phyloP scores from a whole-genome alignment of 306 rosid genomes.

The Lathyrus oleraceus region DNA sequence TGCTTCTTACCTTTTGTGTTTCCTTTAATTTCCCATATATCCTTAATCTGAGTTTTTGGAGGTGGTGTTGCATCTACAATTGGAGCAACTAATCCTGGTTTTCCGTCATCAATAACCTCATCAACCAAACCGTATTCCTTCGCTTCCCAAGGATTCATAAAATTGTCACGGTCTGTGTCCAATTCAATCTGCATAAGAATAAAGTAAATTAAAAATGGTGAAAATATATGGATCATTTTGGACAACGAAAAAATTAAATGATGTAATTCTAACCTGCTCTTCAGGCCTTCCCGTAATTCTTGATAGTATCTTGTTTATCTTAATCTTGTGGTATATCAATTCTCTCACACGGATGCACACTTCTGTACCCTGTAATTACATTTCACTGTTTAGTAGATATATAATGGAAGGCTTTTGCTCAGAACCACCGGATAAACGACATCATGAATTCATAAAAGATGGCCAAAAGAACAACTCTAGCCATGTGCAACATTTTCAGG shows the following conservation, averaged over 20 bases:
- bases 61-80: slow-evolving; percentile 68
- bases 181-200: slow-evolving; percentile 59
- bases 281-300: slow-evolving; percentile 75
- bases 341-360: slow-evolving; percentile 78
- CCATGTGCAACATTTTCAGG: not conserved
- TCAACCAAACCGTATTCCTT: slow-evolving; percentile 88
- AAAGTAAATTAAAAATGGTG: not conserved
- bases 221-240: not conserved
- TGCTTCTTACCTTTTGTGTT: slow-evolving; percentile 58
- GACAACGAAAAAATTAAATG: not conserved
- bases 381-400: slow-evolving; percentile 7
- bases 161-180: slow-evolving; percentile 86
- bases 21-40: slow-evolving; percentile 63
- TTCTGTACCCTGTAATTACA: slow-evolving; percentile 67
- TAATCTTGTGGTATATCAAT: slow-evolving; percentile 81
- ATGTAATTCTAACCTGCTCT: slow-evolving; percentile 58
- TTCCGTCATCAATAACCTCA: slow-evolving; percentile 84
- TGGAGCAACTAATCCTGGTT: slow-evolving; percentile 92
- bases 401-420: not conserved
- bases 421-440: not conserved
- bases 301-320: slow-evolving; percentile 86
- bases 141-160: slow-evolving; percentile 95
- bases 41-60: slow-evolving; percentile 62
- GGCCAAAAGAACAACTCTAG: not conserved
- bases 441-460: not conserved